These are phyloP conservation scores for Crucihimalaya himalaica DNA, from an alignment of 345 rosid genomes.

Conservation along the genomic window DNA sequence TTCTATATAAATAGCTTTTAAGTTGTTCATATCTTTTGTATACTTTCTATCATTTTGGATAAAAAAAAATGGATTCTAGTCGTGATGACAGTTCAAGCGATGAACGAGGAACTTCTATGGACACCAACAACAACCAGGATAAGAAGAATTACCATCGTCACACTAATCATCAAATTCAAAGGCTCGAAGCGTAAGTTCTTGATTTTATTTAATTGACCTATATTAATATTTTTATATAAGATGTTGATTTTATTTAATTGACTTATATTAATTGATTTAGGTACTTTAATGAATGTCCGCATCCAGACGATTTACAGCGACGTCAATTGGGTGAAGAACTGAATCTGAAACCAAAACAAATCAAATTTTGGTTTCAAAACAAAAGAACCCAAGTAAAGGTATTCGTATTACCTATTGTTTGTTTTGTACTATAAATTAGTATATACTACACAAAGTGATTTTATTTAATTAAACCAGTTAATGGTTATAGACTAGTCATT, in stretches of 20 bases:
- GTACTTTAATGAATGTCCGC: constrained; percentile 65
- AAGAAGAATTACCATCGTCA: constrained; percentile 51
- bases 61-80: constrained; percentile 19
- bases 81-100: constrained; percentile 48
- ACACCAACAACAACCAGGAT: constrained; percentile 33
- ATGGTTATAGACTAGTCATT: background rate
- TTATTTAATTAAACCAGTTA: background rate
- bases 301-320: constrained; percentile 70
- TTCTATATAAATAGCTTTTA: constrained; percentile 8
- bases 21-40: background rate
- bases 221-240: constrained; percentile 37
- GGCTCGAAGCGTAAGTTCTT: constrained; percentile 60
- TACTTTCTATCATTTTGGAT: no score
- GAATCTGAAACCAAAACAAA: constrained; percentile 54
- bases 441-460: background rate
- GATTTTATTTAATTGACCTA: background rate
- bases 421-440: background rate
- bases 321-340: constrained; percentile 53
- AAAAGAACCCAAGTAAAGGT: constrained; percentile 77
- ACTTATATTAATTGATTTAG: constrained; percentile 28
- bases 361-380: constrained; percentile 89
- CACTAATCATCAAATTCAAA: constrained; percentile 45
- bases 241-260: background rate
- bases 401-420: background rate
- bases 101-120: constrained; percentile 39